phyloP scores from a whole-genome alignment of 163 green algal species.

The Smithsoniella earleae region DNA sequence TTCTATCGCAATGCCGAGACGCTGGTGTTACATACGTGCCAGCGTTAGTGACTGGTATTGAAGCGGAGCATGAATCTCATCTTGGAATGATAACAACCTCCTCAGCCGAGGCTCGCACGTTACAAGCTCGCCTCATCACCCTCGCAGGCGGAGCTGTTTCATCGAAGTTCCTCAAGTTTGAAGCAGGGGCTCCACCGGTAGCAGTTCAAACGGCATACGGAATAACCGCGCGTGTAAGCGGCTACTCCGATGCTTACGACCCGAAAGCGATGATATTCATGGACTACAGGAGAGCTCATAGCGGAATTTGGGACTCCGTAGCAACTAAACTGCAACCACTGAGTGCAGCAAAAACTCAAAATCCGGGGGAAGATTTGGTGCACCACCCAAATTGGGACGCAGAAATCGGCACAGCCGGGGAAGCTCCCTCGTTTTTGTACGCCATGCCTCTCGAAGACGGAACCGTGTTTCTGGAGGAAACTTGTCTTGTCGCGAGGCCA shows the following conservation, averaged over 20 bases:
- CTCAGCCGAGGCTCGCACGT: not conserved
- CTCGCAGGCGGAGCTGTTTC: constrained; percentile 74
- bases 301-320: constrained; percentile 50
- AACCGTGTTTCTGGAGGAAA: constrained; percentile 90
- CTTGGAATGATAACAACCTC: not conserved
- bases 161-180: constrained; percentile 79
- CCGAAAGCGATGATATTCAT: constrained; percentile 85
- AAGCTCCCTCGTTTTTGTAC: constrained; percentile 87
- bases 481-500: constrained; percentile 87
- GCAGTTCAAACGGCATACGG: constrained; percentile 89
- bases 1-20: constrained; percentile 52
- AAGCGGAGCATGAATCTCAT: not conserved
- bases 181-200: constrained; percentile 61
- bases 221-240: constrained; percentile 76
- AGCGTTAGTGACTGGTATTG: constrained; percentile 49
- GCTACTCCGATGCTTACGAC: constrained; percentile 62
- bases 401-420: constrained; percentile 44
- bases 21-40: constrained; percentile 66
- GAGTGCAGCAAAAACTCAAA: not conserved
- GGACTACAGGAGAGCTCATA: constrained; percentile 89
- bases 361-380: constrained; percentile 15
- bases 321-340: not conserved
- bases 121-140: constrained; percentile 53
- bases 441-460: constrained; percentile 73
- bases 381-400: constrained; percentile 53